phyloP scores from a whole-genome alignment of 306 rosid species.

The Sicyos baderoa region DNA sequence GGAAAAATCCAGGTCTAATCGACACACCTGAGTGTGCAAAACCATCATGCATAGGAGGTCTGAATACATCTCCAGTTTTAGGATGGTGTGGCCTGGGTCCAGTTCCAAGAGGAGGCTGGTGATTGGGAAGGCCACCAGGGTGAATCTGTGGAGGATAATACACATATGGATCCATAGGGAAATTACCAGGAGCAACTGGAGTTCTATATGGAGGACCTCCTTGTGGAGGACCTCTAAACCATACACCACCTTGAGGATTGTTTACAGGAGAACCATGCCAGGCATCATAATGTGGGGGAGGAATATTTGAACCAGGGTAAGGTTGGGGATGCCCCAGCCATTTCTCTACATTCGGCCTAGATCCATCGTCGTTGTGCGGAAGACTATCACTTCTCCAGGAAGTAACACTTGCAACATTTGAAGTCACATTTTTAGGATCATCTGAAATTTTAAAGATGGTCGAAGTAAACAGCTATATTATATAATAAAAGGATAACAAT shows the following conservation, averaged over 20 bases:
- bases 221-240: constrained; percentile 80
- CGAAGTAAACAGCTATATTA: neutral
- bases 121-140: constrained; percentile 50
- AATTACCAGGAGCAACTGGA: constrained; percentile 68
- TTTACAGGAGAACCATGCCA: constrained; percentile 73
- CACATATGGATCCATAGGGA: constrained; percentile 75
- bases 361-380: constrained; percentile 48
- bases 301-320: constrained; percentile 52
- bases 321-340: constrained; percentile 77
- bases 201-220: constrained; percentile 71
- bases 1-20: constrained; percentile 77
- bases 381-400: constrained; percentile 63
- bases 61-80: constrained; percentile 74
- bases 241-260: constrained; percentile 74
- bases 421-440: constrained; percentile 35
- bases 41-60: constrained; percentile 79
- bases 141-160: constrained; percentile 75
- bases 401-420: constrained; percentile 32
- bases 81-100: constrained; percentile 75
- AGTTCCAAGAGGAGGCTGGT: constrained; percentile 59
- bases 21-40: constrained; percentile 73
- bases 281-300: constrained; percentile 66
- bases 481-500: neutral
- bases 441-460: constrained; percentile 38
- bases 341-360: constrained; percentile 48